Evolutionary conservation across 306 rosid species (phyloP), one percentile per base, ranked within the genome.

Genomic region (Cucumis cinereus): DNA sequence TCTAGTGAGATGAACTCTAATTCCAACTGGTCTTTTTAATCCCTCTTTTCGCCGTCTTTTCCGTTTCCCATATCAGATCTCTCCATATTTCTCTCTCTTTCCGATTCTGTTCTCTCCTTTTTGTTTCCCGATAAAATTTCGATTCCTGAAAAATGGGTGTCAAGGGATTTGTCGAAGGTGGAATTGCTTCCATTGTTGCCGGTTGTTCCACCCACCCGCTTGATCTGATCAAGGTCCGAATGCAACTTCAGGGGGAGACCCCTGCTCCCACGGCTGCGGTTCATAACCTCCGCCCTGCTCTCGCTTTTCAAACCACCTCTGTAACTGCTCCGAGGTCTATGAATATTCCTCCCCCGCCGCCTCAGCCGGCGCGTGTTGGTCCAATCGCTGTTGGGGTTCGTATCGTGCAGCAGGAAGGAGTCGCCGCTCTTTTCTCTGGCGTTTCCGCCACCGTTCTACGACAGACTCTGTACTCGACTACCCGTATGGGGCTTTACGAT

Each of bases 1-100:
- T 89, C 97, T 85, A 89, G 96, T 85, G 97, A 92, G 78, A 89
- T 89, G 91, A 77, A 12, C 93, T 80, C 93, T 0, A 89, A 15
- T 41, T 87, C 95, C 77, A 89, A 86, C 38, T 89, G 90, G 87
- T 81, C 87, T 26, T 62, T 17, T 43, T 69, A 24, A 70, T 45
- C 4, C 40, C 22, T 4, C n/a, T 17, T 17, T 9, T 45, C 23
- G 1, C 40, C 23, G 23, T 7, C 11, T 30, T 47, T 23, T 14
- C 50, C 73, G 9, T 20, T 66, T 20, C 33, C 30, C 50, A 36
- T 5, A 13, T 38, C 49, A 19, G 0, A 19, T 40, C 8, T 58
- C 45, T 40, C 19, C 24, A 1, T 20, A 23, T 23, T 14, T 30
- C 20, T 14, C 67, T 24, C 64, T 41, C 0, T 50, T 52, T 19